These are phyloP conservation scores for Tieghemostelium lacteum DNA, from an alignment of 78 protist genomes.

Conservation along the genomic window DNA sequence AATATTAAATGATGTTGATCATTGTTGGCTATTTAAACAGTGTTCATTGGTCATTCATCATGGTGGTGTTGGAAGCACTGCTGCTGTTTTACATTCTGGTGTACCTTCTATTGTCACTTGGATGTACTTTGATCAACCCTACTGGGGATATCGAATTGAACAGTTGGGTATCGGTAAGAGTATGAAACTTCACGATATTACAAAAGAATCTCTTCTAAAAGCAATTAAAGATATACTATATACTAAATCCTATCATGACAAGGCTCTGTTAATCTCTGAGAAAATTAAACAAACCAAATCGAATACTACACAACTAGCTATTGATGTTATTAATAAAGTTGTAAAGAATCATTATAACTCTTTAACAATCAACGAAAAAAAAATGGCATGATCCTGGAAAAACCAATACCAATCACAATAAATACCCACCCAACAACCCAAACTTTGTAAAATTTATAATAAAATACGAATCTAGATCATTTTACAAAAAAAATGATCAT, in stretches of 20 bases:
- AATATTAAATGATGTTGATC: slow-evolving; percentile 5
- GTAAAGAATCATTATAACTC: neutral
- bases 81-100: neutral
- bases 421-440: no score
- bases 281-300: neutral
- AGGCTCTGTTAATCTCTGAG: neutral
- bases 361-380: no score
- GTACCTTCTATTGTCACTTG: slow-evolving; percentile 6
- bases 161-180: neutral
- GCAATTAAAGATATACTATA: neutral
- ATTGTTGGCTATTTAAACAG: slow-evolving; percentile 9
- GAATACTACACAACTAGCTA: neutral
- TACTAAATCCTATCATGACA: neutral
- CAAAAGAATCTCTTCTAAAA: neutral
- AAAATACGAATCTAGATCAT: no score
- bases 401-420: no score
- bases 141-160: neutral
- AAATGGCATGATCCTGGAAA: no score
- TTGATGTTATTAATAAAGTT: neutral
- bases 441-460: no score
- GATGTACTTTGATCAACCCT: neutral
- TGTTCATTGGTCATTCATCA: slow-evolving; percentile 10
- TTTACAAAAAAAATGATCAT: no score
- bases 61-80: slow-evolving; percentile 26
- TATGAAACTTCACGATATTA: neutral